phyloP scores from a whole-genome alignment of 148 eudicot species.

The Fagopyrum tataricum region DNA sequence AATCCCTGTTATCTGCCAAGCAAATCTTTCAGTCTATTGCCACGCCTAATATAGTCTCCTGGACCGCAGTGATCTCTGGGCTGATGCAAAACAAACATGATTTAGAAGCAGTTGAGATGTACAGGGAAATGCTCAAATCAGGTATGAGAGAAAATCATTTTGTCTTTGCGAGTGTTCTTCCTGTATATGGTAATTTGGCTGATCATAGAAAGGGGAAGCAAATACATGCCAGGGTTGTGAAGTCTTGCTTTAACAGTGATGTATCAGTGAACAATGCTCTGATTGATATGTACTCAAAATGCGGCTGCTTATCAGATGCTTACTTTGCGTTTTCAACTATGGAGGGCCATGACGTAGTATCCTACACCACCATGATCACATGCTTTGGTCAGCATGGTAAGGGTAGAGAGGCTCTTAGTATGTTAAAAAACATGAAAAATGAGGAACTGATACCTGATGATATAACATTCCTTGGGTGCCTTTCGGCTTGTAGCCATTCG shows the following conservation, averaged over 20 bases:
- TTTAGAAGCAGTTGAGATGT: constrained; percentile 22
- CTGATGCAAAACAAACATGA: constrained; percentile 29
- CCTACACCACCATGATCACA: constrained; percentile 32
- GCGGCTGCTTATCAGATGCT: constrained; percentile 34
- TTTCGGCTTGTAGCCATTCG: constrained; percentile 34
- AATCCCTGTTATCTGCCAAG: constrained; percentile 23
- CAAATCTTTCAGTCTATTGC: constrained; percentile 19
- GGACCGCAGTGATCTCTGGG: constrained; percentile 38
- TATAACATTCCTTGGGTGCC: constrained; percentile 30
- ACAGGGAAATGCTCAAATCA: constrained; percentile 24
- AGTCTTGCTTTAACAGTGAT: constrained; percentile 23
- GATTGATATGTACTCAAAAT: constrained; percentile 37
- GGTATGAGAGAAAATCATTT: constrained; percentile 28
- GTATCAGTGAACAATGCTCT: constrained; percentile 31
- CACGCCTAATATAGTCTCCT: constrained; percentile 31
- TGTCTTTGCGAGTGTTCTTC: constrained; percentile 29
- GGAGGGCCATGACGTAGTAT: constrained; percentile 29
- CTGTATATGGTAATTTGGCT: constrained; percentile 28
- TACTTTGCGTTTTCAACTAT: constrained; percentile 24
- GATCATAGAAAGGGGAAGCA: constrained; percentile 26
- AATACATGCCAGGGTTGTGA: constrained; percentile 29
- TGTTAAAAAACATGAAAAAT: constrained; percentile 19
- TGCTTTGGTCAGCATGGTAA: constrained; percentile 32
- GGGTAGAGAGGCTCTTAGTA: constrained; percentile 25
- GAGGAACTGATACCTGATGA: constrained; percentile 25